Conservation (phyloP, 805 yeast genomes). For the Lipomyces mesembrius region DNA sequence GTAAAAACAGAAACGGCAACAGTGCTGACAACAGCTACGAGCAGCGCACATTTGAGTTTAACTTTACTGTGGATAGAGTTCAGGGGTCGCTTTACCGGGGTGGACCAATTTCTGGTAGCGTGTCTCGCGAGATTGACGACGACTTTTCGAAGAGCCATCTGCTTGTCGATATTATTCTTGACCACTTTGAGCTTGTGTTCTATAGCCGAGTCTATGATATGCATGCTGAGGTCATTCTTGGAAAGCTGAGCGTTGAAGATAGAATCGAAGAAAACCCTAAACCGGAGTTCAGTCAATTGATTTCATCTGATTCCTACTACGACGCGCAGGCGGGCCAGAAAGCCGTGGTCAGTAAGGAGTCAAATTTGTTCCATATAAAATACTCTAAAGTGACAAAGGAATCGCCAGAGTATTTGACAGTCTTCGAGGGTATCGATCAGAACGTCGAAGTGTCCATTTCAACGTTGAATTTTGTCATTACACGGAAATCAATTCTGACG, state of each 20-base stretch:
- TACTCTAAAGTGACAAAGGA: slow-evolving; percentile 38
- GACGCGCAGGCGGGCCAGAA: slow-evolving; percentile 63
- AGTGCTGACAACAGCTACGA: slow-evolving; percentile 23
- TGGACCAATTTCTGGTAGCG: slow-evolving; percentile 43
- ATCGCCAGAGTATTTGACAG: slow-evolving; percentile 38
- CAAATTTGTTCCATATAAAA: slow-evolving; percentile 38
- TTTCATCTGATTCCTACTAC: slow-evolving; percentile 63
- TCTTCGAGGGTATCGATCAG: slow-evolving; percentile 62
- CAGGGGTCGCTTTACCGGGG: slow-evolving; percentile 67
- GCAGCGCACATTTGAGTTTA: slow-evolving; percentile 75
- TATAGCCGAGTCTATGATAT: slow-evolving; percentile 63
- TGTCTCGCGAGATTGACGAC: slow-evolving; percentile 51
- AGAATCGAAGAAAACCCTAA: slow-evolving; percentile 66
- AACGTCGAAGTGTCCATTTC: slow-evolving; percentile 73
- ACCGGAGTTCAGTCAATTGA: slow-evolving; percentile 66
- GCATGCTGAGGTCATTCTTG: slow-evolving; percentile 66
- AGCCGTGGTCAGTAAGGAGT: slow-evolving; percentile 55
- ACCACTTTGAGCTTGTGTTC: slow-evolving; percentile 63
- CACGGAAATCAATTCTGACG: slow-evolving; percentile 78
- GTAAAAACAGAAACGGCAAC: slow-evolving; percentile 20
- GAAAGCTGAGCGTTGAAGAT: slow-evolving; percentile 74
- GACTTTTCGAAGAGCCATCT: slow-evolving; percentile 49
- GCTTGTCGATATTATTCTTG: slow-evolving; percentile 74
- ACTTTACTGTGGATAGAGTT: slow-evolving; percentile 68
- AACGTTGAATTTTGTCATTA: slow-evolving; percentile 72